A percentile compares a stretch with the other conserved stretches of the same genome.
Evolutionary conservation across 148 eudicot genomes (phyloP).

Genomic region (Cornus controversa): DNA sequence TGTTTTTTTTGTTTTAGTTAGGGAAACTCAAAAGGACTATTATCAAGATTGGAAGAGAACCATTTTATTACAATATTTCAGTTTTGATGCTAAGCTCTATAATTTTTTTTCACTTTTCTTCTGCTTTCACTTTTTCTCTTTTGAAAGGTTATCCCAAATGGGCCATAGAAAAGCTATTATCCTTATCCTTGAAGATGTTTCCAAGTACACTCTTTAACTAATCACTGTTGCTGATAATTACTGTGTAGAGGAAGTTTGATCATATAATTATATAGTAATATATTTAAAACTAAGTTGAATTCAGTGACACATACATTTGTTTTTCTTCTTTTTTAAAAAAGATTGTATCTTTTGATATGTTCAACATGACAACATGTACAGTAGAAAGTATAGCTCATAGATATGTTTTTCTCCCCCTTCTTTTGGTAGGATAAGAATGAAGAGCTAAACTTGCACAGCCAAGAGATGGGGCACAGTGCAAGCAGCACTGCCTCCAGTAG

Average conservation of each 20-base stretch:
- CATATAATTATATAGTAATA: too few species aligned
- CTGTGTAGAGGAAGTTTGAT: background rate
- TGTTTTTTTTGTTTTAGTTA: background rate
- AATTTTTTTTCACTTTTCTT: too few species aligned
- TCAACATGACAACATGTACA: too few species aligned
- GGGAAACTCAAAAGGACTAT: background rate
- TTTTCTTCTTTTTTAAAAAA: too few species aligned
- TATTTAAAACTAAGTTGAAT: too few species aligned
- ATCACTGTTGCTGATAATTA: background rate
- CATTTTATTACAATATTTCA: too few species aligned
- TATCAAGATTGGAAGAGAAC: background rate
- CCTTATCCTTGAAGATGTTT: background rate
- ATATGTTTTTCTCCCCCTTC: background rate
- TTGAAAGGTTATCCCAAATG: too few species aligned
- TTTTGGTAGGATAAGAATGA: conserved; percentile 18
- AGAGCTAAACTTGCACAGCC: conserved; percentile 19
- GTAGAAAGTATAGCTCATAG: background rate
- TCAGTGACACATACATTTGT: background rate
- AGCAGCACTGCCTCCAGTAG: conserved; percentile 19
- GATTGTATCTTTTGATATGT: too few species aligned
- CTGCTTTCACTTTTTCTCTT: too few species aligned
- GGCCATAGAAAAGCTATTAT: too few species aligned
- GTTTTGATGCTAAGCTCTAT: too few species aligned
- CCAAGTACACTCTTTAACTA: background rate
- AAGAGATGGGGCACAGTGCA: conserved; percentile 22